Conservation (phyloP, 1,284 basidiomycete species). For the Rhodotorula glutinis region DNA sequence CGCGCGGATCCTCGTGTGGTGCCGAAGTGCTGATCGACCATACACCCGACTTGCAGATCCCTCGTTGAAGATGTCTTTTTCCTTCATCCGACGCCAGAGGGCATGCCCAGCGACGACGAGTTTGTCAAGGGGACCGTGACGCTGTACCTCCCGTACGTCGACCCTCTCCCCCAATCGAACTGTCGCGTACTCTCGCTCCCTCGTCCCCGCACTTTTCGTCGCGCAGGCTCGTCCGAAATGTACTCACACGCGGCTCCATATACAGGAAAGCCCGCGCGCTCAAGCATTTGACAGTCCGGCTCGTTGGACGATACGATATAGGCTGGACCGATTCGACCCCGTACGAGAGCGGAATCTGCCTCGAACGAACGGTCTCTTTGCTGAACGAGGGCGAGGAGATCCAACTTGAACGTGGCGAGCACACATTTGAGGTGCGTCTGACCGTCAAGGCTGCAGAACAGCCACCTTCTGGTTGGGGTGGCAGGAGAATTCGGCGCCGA, state of each 20-base stretch:
- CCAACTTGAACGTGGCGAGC: slow-evolving; percentile 35
- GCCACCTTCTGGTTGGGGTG: too few relatives aligned
- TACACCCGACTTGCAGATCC: slow-evolving; percentile 4
- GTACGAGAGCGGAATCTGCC: slow-evolving; percentile 30
- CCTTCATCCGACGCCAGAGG: slow-evolving; percentile 25
- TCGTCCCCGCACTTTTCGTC: too few relatives aligned
- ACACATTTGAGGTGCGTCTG: slow-evolving; percentile 28
- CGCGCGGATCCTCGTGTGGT: not conserved
- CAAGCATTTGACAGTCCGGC: slow-evolving; percentile 26
- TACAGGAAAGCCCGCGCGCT: slow-evolving; percentile 27
- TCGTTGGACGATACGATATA: slow-evolving; percentile 32
- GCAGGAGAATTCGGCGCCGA: too few relatives aligned
- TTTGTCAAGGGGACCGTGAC: slow-evolving; percentile 25
- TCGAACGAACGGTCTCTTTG: slow-evolving; percentile 35
- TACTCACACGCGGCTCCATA: not conserved
- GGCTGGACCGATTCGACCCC: slow-evolving; percentile 32
- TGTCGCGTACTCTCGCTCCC: not conserved
- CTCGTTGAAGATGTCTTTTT: slow-evolving; percentile 34
- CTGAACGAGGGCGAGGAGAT: slow-evolving; percentile 24
- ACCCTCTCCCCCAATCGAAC: not conserved
- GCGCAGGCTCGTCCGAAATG: too few relatives aligned
- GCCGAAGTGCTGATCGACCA: too few relatives aligned
- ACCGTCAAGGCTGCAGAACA: too few relatives aligned
- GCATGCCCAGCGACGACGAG: slow-evolving; percentile 25
- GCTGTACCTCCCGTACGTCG: slow-evolving; percentile 17